Evolutionary conservation across 306 rosid genomes (phyloP), one percentile per base, ranked within the genome.

Genomic region (Cucurbita moschata): DNA sequence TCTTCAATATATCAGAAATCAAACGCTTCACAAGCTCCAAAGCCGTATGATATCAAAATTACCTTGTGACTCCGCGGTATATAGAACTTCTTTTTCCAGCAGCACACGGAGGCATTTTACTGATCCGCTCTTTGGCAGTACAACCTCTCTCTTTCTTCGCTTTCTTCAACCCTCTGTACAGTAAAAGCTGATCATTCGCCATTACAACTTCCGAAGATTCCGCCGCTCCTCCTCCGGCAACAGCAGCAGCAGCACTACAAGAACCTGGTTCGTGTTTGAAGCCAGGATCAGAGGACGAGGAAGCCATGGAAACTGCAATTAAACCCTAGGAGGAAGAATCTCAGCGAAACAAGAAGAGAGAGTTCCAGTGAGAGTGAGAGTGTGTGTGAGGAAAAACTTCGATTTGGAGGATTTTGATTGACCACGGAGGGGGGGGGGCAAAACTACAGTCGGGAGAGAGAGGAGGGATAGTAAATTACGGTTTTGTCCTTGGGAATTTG

Each of bases 21-120:
- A 76, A 63, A 66, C 39, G 59, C 16, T 39, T 5, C 61, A 19
- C 23, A 7, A 58, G 30, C n/a, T 58, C 26, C 40, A 4, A 40
- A 75, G 15, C 42, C 8, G 5, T 14, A 46, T 40, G 8, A 21
- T 35, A 16, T 37, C 39, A 40, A 21, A 56, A n/a, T 49, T 80
- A 93, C 98, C 98, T 87, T 43, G 99, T 95, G 53, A 95, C 99
- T 60, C 99, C 99, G 5, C 99, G 99, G 83, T 95, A 95, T 55
- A 91, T 91, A 42, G 99, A 95, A 82, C 99, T 95, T 21, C 99
- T 87, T 85, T 95, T 91, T 5, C 99, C 99, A 8, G 99, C 99
- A 23, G 96, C 92, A 66, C 95, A 94, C 0, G 99, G 99, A 78
- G 96, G 97, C 99, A 94, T 94, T 79, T 91, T 94, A 79, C 99